Evolutionary conservation across 2,329 filamentous ascomycete species (phyloP).

Genomic region (Microcera coccophila): DNA sequence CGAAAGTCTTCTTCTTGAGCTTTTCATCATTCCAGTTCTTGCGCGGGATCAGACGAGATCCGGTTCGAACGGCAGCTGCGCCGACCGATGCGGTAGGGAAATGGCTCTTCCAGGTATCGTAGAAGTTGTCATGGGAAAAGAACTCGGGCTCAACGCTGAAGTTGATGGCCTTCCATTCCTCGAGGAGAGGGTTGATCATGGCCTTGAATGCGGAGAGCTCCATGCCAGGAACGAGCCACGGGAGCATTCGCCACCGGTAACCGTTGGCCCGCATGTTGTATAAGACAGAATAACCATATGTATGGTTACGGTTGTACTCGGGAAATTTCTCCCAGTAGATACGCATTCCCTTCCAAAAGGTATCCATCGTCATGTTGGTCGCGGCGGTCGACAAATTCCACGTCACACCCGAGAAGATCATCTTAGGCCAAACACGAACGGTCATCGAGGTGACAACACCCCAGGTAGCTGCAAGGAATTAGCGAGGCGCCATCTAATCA

Average conservation of each 20-base stretch:
- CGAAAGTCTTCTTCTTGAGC: slow-evolving; percentile 17
- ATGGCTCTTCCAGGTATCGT: slow-evolving; percentile 36
- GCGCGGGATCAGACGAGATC: slow-evolving; percentile 39
- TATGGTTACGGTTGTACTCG: slow-evolving; percentile 25
- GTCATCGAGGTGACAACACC: slow-evolving; percentile 40
- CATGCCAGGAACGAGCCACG: slow-evolving; percentile 36
- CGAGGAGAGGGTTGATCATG: slow-evolving; percentile 30
- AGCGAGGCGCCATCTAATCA: not conserved
- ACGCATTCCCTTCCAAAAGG: slow-evolving; percentile 32
- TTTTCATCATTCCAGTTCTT: slow-evolving; percentile 20
- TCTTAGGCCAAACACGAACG: slow-evolving; percentile 32
- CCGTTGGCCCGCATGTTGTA: slow-evolving; percentile 15
- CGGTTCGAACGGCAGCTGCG: slow-evolving; percentile 24
- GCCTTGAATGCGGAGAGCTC: slow-evolving; percentile 30
- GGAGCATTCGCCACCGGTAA: slow-evolving; percentile 29
- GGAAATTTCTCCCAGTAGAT: slow-evolving; percentile 32
- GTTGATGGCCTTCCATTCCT: slow-evolving; percentile 27
- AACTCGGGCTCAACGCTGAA: slow-evolving; percentile 29
- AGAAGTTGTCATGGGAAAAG: slow-evolving; percentile 34
- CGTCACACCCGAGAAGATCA: slow-evolving; percentile 29
- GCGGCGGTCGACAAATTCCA: slow-evolving; percentile 34
- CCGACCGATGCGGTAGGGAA: slow-evolving; percentile 33
- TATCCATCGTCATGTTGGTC: slow-evolving; percentile 28
- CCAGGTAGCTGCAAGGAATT: slow-evolving; percentile 30
- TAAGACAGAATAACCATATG: slow-evolving; percentile 27